phyloP scores from a whole-genome alignment of 768 basidiomycete species.

The Pholiota microspora region DNA sequence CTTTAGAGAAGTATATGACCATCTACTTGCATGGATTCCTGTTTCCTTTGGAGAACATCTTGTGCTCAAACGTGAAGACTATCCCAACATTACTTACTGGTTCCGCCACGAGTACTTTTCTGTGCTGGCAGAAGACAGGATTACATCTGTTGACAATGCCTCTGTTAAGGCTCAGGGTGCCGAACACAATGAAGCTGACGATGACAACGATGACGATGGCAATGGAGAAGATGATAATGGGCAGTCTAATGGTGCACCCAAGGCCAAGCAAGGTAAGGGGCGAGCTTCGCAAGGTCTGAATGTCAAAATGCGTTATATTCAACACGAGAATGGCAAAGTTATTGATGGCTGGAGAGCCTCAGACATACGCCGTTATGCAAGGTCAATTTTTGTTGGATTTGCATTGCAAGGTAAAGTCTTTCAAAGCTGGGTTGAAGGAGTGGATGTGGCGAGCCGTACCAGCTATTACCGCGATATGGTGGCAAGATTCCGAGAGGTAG shows the following conservation, averaged over 20 bases:
- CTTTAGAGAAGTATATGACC: constrained; percentile 12
- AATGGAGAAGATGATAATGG: not conserved
- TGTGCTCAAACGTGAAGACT: not conserved
- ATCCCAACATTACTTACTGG: not conserved
- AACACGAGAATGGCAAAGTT: constrained; percentile 1
- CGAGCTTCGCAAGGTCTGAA: constrained; percentile 1
- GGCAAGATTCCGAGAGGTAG: not conserved
- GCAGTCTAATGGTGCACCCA: too few species aligned
- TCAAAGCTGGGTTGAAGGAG: not conserved
- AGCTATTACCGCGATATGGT: not conserved
- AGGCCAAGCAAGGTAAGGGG: not conserved
- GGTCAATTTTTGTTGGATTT: not conserved
- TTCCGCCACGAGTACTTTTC: too few species aligned
- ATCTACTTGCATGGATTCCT: not conserved
- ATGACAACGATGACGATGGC: too few species aligned
- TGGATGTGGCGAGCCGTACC: not conserved
- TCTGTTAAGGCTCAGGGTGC: too few species aligned
- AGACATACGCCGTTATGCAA: not conserved
- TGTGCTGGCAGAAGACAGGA: too few species aligned
- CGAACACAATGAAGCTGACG: not conserved
- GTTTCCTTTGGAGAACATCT: not conserved
- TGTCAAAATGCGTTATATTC: not conserved
- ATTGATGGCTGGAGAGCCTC: not conserved
- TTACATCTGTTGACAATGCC: too few species aligned
- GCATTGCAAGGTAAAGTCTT: not conserved